phyloP scores from a whole-genome alignment of 805 yeast species.

The Lipomyces sp. region DNA sequence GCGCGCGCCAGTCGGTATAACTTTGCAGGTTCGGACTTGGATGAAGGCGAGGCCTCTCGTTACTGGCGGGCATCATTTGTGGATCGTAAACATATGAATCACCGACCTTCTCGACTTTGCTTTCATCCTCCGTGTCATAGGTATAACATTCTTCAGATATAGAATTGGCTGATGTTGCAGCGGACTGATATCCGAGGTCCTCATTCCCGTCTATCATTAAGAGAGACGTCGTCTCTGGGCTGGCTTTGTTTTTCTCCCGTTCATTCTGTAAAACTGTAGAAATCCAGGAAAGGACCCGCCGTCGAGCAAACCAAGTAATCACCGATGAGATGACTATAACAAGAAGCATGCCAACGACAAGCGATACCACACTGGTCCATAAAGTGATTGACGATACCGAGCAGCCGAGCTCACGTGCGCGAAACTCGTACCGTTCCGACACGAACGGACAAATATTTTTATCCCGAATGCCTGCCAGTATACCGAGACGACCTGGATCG shows the following conservation, averaged over 20 bases:
- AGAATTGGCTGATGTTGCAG: neutral
- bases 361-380: conserved; percentile 27
- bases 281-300: conserved; percentile 15
- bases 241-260: neutral
- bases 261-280: conserved; percentile 6
- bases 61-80: conserved; percentile 8
- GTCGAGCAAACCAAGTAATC: conserved; percentile 19
- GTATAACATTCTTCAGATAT: conserved; percentile 1
- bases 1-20: conserved; percentile 2
- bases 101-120: neutral
- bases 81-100: conserved; percentile 17
- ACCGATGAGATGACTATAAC: conserved; percentile 2
- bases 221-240: neutral
- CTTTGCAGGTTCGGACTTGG: conserved; percentile 14
- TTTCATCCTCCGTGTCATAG: conserved; percentile 10
- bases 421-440: conserved; percentile 28
- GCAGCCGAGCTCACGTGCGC: conserved; percentile 29
- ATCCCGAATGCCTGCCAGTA: conserved; percentile 26
- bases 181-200: conserved; percentile 1
- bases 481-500: conserved; percentile 27
- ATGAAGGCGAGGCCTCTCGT: conserved; percentile 9
- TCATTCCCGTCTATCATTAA: neutral
- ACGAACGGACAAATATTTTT: conserved; percentile 25
- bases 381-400: conserved; percentile 25
- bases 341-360: conserved; percentile 17